Evolutionary conservation across 2,329 filamentous ascomycete species (phyloP).

Genomic region (Phyllosticta citrichinensis): DNA sequence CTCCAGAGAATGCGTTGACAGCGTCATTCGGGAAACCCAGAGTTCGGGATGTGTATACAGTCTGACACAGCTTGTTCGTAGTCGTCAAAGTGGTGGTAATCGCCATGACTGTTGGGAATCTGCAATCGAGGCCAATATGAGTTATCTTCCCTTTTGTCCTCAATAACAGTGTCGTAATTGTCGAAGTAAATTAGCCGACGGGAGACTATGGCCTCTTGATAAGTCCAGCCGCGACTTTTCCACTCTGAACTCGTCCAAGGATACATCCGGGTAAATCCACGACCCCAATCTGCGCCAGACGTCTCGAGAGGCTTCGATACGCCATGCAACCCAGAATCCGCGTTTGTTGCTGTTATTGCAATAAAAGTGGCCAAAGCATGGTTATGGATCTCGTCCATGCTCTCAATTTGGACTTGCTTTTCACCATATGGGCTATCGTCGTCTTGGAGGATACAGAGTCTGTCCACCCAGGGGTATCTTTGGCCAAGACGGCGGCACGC

Average conservation of each 20-base stretch:
- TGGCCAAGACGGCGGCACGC: background rate
- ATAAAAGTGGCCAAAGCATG: background rate
- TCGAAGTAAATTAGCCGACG: background rate
- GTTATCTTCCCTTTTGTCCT: background rate
- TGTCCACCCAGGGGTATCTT: constrained; percentile 11
- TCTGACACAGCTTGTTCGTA: too few species aligned
- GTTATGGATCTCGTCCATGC: background rate
- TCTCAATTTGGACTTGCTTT: background rate
- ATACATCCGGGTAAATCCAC: background rate
- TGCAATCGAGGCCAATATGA: background rate
- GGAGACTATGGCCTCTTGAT: background rate
- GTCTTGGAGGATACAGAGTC: constrained; percentile 10
- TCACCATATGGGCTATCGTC: background rate
- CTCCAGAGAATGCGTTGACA: background rate
- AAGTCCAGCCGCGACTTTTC: background rate
- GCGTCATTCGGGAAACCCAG: background rate
- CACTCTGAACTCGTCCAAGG: too few species aligned
- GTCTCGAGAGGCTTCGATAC: background rate
- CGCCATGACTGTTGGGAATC: background rate
- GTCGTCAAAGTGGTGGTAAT: background rate
- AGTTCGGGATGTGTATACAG: too few species aligned
- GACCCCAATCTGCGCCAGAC: background rate
- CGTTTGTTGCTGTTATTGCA: background rate
- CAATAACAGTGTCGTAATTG: background rate
- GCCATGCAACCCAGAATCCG: background rate